Conservation (phyloP, 2,329 filamentous ascomycete species). For the Ambrosiella cleistominuta region DNA sequence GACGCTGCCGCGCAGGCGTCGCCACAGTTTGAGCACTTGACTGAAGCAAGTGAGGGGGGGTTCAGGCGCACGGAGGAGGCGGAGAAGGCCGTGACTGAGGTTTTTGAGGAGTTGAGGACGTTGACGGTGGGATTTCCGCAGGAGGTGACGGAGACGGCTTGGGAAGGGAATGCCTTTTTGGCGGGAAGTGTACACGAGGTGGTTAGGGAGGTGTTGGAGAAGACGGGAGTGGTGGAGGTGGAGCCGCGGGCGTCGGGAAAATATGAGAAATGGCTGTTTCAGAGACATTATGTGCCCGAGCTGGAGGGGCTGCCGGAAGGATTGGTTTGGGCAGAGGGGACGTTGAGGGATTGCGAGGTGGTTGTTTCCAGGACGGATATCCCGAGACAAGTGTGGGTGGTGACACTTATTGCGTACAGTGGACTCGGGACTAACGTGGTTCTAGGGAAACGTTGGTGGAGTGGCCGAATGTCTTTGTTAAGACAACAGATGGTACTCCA, state of each 20-base stretch:
- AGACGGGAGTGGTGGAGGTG: conserved; percentile 1
- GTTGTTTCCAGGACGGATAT: conserved; percentile 39
- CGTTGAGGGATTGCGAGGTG: conserved; percentile 34
- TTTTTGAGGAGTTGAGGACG: conserved; percentile 18
- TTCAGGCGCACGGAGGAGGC: conserved; percentile 20
- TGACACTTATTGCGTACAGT: neutral
- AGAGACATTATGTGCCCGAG: conserved; percentile 26
- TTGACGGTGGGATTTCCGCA: conserved; percentile 17
- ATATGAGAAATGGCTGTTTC: conserved; percentile 43
- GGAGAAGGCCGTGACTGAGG: conserved; percentile 20
- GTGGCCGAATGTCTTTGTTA: conserved; percentile 31
- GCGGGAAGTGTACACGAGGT: conserved; percentile 20
- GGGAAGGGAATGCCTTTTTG: conserved; percentile 21
- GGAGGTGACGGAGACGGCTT: conserved; percentile 13
- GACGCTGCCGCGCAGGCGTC: conserved; percentile 14
- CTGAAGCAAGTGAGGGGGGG: conserved; percentile 15
- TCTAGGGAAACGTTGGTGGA: conserved; percentile 25
- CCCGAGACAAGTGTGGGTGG: conserved; percentile 31
- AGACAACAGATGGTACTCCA: conserved; percentile 27
- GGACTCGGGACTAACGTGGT: neutral
- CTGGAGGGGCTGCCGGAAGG: conserved; percentile 23
- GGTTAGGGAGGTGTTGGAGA: conserved; percentile 16
- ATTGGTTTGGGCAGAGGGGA: conserved; percentile 37
- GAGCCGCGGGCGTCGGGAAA: conserved; percentile 16
- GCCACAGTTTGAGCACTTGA: neutral